A percentile compares a stretch with the other conserved stretches of the same genome.
These are phyloP conservation scores for Dimocarpus longan DNA, from an alignment of 345 rosid genomes.

Conservation along the genomic window DNA sequence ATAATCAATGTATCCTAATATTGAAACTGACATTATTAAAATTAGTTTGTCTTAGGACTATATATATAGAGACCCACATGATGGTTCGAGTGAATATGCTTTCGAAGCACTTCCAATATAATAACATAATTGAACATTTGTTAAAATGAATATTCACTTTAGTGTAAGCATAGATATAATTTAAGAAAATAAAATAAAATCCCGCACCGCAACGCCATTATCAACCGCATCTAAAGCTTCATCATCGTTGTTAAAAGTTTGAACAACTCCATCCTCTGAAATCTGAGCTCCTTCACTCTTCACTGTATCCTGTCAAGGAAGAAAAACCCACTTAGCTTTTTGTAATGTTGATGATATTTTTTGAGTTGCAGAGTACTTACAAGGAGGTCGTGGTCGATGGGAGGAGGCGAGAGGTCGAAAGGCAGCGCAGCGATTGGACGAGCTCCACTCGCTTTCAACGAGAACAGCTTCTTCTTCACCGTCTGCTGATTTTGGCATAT, in stretches of 20 bases:
- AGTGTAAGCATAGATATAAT: not conserved
- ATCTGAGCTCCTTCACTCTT: conserved; percentile 62
- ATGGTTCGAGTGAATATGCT: not conserved
- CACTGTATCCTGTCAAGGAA: conserved; percentile 53
- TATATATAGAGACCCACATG: too few relatives aligned
- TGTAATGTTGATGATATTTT: not conserved
- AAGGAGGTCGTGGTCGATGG: conserved; percentile 75
- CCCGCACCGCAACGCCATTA: conserved; percentile 61
- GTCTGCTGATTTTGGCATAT: conserved; percentile 7
- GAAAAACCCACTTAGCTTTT: too few relatives aligned
- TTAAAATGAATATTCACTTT: not conserved
- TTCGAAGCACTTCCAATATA: not conserved
- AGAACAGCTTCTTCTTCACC: conserved; percentile 15
- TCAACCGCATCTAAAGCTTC: conserved; percentile 80
- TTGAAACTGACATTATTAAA: too few relatives aligned
- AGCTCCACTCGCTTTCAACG: conserved; percentile 14
- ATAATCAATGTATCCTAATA: too few relatives aligned
- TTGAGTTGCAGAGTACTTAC: conserved; percentile 33
- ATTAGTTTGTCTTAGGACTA: too few relatives aligned
- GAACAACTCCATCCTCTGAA: conserved; percentile 73
- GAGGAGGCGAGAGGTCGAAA: conserved; percentile 84
- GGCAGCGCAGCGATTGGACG: conserved; percentile 48
- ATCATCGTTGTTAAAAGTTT: conserved; percentile 79
- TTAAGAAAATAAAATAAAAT: not conserved
- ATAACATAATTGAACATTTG: not conserved